A percentile compares a stretch with the other conserved stretches of the same genome.
Evolutionary conservation across 2,329 filamentous ascomycete genomes (phyloP).

Genomic region (Fusarium drepaniforme): DNA sequence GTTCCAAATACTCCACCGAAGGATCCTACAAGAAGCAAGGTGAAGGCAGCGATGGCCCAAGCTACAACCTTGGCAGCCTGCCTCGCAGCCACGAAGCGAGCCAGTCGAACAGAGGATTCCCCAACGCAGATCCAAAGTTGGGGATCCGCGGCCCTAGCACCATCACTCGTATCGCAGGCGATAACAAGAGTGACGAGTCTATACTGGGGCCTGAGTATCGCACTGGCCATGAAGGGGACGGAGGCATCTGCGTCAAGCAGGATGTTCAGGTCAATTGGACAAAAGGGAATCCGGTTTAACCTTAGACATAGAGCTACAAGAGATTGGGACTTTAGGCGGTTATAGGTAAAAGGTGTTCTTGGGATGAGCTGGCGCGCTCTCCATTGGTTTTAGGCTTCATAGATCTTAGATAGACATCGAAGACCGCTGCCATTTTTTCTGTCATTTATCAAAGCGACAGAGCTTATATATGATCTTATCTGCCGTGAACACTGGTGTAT

Average conservation of each 20-base stretch:
- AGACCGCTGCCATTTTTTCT: background rate
- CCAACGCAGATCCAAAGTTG: constrained; percentile 13
- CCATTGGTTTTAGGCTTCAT: background rate
- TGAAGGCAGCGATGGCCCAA: constrained; percentile 20
- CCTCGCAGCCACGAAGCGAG: background rate
- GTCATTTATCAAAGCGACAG: background rate
- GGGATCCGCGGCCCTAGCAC: constrained; percentile 27
- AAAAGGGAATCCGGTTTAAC: background rate
- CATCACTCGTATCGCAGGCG: constrained; percentile 26
- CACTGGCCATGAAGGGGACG: background rate
- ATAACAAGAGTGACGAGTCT: constrained; percentile 27
- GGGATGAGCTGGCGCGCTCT: background rate
- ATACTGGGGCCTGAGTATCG: constrained; percentile 27
- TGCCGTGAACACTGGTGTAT: too few species aligned
- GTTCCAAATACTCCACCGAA: constrained; percentile 20
- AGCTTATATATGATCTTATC: background rate
- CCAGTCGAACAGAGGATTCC: constrained; percentile 15
- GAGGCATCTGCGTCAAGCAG: constrained; percentile 22
- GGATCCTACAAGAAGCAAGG: constrained; percentile 32
- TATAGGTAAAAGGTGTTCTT: background rate
- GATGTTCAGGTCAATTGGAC: constrained; percentile 26
- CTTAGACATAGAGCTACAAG: background rate
- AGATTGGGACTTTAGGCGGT: background rate
- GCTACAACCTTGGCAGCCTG: constrained; percentile 27
- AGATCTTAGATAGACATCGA: background rate